Conservation (phyloP, 768 basidiomycete genomes). For the Pleurotus ostreatus region DNA sequence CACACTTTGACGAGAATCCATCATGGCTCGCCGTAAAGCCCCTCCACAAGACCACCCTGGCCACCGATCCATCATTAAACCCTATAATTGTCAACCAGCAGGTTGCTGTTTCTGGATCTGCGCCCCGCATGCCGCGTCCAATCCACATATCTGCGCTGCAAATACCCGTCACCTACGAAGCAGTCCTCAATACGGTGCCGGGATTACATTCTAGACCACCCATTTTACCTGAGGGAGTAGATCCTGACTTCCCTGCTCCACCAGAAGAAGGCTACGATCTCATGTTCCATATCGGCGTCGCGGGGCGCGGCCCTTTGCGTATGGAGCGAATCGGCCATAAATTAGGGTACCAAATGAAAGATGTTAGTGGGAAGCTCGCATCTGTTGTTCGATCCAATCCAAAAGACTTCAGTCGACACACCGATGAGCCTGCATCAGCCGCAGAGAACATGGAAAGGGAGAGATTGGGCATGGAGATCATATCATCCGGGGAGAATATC, state of each 20-base stretch:
- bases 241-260: constrained; percentile 28
- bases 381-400: constrained; percentile 40
- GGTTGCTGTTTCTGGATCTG: constrained; percentile 14
- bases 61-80: constrained; percentile 29
- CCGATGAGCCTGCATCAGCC: constrained; percentile 25
- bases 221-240: constrained; percentile 33
- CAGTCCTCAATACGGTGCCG: constrained; percentile 51
- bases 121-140: constrained; percentile 24
- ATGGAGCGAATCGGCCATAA: constrained; percentile 69
- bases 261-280: constrained; percentile 59
- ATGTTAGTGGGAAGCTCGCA: constrained; percentile 54
- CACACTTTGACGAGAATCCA: constrained; percentile 54
- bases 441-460: constrained; percentile 34
- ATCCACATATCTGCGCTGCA: constrained; percentile 59
- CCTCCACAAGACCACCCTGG: constrained; percentile 53
- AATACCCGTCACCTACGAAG: constrained; percentile 57
- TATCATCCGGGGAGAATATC: constrained; percentile 28
- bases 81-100: constrained; percentile 20
- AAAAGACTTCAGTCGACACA: constrained; percentile 37
- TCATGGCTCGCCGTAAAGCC: constrained; percentile 69
- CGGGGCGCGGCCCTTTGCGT: constrained; percentile 56
- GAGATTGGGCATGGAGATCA: constrained; percentile 33
- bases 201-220: constrained; percentile 61
- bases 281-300: constrained; percentile 68
- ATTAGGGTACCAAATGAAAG: constrained; percentile 65